Evolutionary conservation across 2,329 filamentous ascomycete genomes (phyloP).

Genomic region (Penicillium sp.): DNA sequence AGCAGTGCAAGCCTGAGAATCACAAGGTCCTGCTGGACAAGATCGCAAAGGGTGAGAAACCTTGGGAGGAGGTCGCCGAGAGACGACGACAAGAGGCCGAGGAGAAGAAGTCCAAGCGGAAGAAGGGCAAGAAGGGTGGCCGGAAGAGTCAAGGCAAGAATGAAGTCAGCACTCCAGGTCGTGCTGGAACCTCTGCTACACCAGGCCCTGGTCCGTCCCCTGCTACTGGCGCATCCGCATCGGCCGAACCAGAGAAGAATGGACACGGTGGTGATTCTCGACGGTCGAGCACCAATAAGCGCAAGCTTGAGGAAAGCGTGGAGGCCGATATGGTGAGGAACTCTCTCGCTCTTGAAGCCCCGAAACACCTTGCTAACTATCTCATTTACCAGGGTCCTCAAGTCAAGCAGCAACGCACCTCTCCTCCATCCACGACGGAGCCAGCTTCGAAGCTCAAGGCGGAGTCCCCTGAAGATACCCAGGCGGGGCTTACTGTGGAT

Average conservation of each 20-base stretch:
- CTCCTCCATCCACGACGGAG: constrained; percentile 32
- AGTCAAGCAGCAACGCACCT: constrained; percentile 46
- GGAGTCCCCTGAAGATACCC: constrained; percentile 38
- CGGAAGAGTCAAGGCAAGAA: constrained; percentile 63
- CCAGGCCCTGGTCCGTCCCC: constrained; percentile 32
- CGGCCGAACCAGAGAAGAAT: constrained; percentile 35
- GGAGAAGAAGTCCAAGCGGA: constrained; percentile 61
- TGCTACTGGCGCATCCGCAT: constrained; percentile 30
- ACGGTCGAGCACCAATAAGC: constrained; percentile 45
- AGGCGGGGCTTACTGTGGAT: constrained; percentile 43
- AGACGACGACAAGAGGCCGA: constrained; percentile 65
- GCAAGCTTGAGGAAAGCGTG: constrained; percentile 49
- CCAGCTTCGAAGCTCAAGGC: constrained; percentile 36
- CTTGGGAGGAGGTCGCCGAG: constrained; percentile 75
- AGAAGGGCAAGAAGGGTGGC: constrained; percentile 58
- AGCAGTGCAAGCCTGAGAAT: constrained; percentile 80
- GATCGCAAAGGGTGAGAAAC: constrained; percentile 77
- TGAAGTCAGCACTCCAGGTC: constrained; percentile 48
- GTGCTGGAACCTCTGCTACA: constrained; percentile 34
- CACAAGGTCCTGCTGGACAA: constrained; percentile 80
- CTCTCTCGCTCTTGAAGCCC: background rate
- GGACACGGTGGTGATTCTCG: constrained; percentile 29
- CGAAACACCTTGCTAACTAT: constrained; percentile 29
- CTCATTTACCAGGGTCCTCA: constrained; percentile 42
- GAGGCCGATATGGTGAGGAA: constrained; percentile 41